Evolutionary conservation across 129 eudicot species (phyloP).

Genomic region (Helichrysum umbraculigerum): DNA sequence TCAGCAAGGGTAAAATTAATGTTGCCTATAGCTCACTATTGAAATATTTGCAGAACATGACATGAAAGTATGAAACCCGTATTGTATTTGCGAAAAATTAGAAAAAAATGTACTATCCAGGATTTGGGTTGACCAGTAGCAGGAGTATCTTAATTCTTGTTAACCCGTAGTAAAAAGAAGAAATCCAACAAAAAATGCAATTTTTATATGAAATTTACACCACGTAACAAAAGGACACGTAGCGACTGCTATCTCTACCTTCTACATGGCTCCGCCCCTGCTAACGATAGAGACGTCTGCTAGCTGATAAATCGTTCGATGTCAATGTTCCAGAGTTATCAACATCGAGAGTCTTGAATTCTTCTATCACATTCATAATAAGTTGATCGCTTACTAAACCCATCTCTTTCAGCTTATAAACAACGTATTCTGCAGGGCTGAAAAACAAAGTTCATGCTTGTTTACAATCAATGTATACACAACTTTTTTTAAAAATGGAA

Average conservation of each 20-base stretch:
- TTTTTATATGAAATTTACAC: too few relatives aligned
- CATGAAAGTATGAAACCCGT: background rate
- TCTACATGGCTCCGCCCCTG: too few relatives aligned
- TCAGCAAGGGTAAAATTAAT: background rate
- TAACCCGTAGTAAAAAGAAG: too few relatives aligned
- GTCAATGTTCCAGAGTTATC: conserved; percentile 81
- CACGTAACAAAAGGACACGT: too few relatives aligned
- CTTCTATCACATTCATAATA: conserved; percentile 52
- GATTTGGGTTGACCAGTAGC: too few relatives aligned
- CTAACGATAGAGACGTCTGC: background rate
- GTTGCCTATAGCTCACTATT: background rate
- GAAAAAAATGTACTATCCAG: background rate
- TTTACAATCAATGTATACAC: background rate
- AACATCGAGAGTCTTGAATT: conserved; percentile 56
- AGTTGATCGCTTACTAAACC: conserved; percentile 69
- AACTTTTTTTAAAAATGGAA: too few relatives aligned
- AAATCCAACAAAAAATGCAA: too few relatives aligned
- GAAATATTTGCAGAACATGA: background rate
- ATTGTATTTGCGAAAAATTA: background rate
- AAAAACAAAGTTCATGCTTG: conserved; percentile 19
- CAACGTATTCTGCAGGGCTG: conserved; percentile 69
- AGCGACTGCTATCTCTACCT: too few relatives aligned
- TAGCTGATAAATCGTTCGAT: conserved; percentile 38
- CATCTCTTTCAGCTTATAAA: conserved; percentile 82
- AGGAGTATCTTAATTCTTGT: too few relatives aligned